These are phyloP conservation scores for Sporobolus alterniflorus DNA, from an alignment of 202 grass and related monocot species.

Conservation along the genomic window DNA sequence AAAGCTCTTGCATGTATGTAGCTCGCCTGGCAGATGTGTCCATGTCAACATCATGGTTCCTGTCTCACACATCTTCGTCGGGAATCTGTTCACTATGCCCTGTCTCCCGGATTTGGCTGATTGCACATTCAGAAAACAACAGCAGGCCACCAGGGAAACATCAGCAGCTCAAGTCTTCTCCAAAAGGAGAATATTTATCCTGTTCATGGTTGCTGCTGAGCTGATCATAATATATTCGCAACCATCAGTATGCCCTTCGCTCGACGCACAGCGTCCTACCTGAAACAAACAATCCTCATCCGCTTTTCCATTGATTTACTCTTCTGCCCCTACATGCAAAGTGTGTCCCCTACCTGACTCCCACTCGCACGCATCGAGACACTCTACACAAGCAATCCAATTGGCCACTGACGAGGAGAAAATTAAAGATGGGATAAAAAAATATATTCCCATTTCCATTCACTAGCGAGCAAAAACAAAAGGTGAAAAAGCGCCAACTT, in stretches of 20 bases:
- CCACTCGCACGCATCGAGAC: not conserved
- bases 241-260: constrained; percentile 43
- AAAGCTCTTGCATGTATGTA: too few relatives aligned
- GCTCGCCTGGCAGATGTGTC: too few relatives aligned
- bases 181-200: constrained; percentile 42
- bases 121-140: constrained; percentile 52
- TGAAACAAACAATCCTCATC: constrained; percentile 45
- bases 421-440: constrained; percentile 2
- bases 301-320: constrained; percentile 30
- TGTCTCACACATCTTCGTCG: constrained; percentile 44
- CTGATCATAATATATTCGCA: constrained; percentile 52
- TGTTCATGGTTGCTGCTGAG: constrained; percentile 37
- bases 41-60: constrained; percentile 32
- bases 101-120: constrained; percentile 19
- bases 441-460: constrained; percentile 69
- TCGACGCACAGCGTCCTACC: constrained; percentile 63
- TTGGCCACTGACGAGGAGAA: constrained; percentile 31
- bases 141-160: constrained; percentile 30
- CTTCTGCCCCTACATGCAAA: constrained; percentile 11
- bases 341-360: constrained; percentile 52
- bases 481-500: constrained; percentile 40
- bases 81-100: constrained; percentile 41
- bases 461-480: constrained; percentile 26
- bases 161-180: not conserved
- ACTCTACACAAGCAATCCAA: not conserved